Base-by-base conservation (phyloP, 106 monocot species). In the Allium cepa region DNA sequence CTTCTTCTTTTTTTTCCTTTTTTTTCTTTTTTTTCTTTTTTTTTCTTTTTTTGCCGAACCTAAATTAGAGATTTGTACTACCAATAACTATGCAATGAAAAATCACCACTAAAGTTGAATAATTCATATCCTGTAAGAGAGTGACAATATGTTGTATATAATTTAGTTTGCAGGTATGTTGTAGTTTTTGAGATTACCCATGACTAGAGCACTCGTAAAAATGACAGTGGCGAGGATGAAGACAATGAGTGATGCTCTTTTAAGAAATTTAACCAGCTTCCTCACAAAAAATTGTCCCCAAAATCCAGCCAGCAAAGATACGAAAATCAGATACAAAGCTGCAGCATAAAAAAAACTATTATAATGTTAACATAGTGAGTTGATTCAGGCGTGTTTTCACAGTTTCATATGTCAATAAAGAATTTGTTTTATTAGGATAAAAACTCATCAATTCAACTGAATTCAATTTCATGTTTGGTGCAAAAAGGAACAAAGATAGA, bases 151-250 rank as follows among this genome's bases (percentile, higher is more conserved):
- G 3, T 36, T 36, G 36, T 36, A 1, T 36, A 36, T 4, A 36
- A 36, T 1, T 36, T 36, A 0, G 36, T 4, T 36, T 36, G 36
- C 36, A 36, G 3, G 5, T 36, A 36, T 36, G 36, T 45, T 45
- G 45, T 46, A 5, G 52, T 45, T 67, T 11, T 52, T 46, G 7
- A 49, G 56, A n/a, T 75, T 86, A 97, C 96, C 96, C 96, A 97
- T 97, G 9, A 82, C 92, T 56, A 92, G 50, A 60, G 92, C 96
- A 71, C 96, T 97, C 11, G 91, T 86, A 22, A 97, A 84, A 72
- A 97, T 97, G 63, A 97, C 96, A 14, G 84, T 73, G 17, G 96
- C 88, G 63, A 97, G 88, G 63, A 97, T 97, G 82, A 97, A 97
- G 59, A 97, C 78, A 11, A 97, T 92, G 66, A 97, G 47, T 0